A percentile compares a stretch with the other conserved stretches of the same genome.
Conservation (phyloP, 1,284 basidiomycete genomes). For the Cerioporus squamosus region DNA sequence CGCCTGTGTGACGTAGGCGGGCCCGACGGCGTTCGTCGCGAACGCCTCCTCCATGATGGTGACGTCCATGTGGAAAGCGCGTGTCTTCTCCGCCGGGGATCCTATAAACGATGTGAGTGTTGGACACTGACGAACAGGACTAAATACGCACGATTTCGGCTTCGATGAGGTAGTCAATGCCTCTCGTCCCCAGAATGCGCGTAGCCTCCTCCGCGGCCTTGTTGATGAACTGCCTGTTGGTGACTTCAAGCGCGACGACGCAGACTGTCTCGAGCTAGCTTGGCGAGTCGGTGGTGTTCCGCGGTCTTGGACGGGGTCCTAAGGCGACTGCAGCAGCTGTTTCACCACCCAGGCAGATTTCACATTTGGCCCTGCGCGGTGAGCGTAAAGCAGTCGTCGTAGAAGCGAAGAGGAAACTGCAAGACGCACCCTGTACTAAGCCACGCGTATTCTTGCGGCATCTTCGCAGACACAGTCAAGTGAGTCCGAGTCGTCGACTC, state of each 20-base stretch:
- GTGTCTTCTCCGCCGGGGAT: slow-evolving; percentile 22
- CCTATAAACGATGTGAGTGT: slow-evolving; percentile 15
- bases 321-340: slow-evolving; percentile 34
- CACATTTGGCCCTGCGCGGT: too few species aligned
- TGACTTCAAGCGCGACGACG: slow-evolving; percentile 38
- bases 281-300: slow-evolving; percentile 29
- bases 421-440: too few species aligned
- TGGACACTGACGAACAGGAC: background rate
- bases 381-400: too few species aligned
- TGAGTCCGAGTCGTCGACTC: too few species aligned
- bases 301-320: slow-evolving; percentile 35
- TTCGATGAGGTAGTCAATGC: slow-evolving; percentile 43
- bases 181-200: slow-evolving; percentile 26
- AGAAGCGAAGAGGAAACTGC: too few species aligned
- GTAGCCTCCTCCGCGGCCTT: slow-evolving; percentile 27
- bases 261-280: slow-evolving; percentile 31
- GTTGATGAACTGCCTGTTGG: slow-evolving; percentile 31
- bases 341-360: slow-evolving; percentile 19
- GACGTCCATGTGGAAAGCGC: slow-evolving; percentile 29
- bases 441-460: too few species aligned
- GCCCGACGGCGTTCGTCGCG: slow-evolving; percentile 39
- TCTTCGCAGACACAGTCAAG: too few species aligned
- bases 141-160: slow-evolving; percentile 42
- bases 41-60: slow-evolving; percentile 27
- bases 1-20: slow-evolving; percentile 34